Base-by-base conservation (phyloP, 1,284 basidiomycete genomes). In the Trametes versicolor region DNA sequence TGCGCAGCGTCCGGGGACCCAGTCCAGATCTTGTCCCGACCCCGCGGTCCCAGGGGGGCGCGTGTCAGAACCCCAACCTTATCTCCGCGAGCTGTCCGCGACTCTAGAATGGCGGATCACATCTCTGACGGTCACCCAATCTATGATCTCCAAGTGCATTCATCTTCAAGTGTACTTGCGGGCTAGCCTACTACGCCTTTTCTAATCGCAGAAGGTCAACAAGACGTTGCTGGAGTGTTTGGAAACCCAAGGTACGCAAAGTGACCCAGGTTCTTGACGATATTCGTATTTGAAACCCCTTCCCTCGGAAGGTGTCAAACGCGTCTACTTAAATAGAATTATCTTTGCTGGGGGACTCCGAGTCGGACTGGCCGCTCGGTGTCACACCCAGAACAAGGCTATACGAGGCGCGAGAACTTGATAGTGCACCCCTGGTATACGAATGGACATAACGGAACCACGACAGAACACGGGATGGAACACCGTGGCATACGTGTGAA, bases 111-210 rank as follows among this genome's bases (percentile, higher is more conserved):
- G 19, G 41, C 12, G 27, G 36, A 59, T 63, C 65, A 67, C 62
- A 63, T 62, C 60, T 64, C 48, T 59, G 52, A 58, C 62, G 39
- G 50, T 37, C 27, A 8, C 5, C 19, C 61, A 53, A 59, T 67
- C 57, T 52, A 21, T 62, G 62, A 64, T 60, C 7, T 7, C 19
- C 23, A 2, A 8, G 13, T 27, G 47, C 4, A 4, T 48, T 47
- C 37, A 39, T 13, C 13, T 39, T 17, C 5, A 39, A 3, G 10
- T 39, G 37, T 39, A 39, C 41, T 43, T 43, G 41, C 19, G 4
- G 6, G 6, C 41, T 19, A 13, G 2, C 15, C 5, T 39, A 39
- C 37, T 12, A 17, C 12, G 10, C 10, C 15, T 13, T 6, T 13
- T 6, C 37, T 17, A 12, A 39, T 3, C 37, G 10, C 13, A 17